These are phyloP conservation scores for Vickermania ingenoplastis DNA, from an alignment of 208 protist genomes.

Conservation along the genomic window DNA sequence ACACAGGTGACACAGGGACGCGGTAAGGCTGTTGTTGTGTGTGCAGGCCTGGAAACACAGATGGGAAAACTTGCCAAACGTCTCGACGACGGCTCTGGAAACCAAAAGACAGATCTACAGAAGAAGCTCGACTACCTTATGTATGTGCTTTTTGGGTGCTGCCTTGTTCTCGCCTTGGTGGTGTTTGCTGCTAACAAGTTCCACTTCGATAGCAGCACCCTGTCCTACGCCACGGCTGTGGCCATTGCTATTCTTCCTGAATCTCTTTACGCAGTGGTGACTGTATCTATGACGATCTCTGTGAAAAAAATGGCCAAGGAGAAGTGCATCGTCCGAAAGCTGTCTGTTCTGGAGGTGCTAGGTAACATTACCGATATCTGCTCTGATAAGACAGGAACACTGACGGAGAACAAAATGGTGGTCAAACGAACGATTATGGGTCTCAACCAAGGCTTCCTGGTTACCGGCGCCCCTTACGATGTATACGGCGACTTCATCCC, in stretches of 20 bases:
- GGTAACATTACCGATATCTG: conserved; percentile 89
- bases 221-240: conserved; percentile 73
- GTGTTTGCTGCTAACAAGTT: conserved; percentile 79
- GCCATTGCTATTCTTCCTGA: conserved; percentile 88
- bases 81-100: conserved; percentile 24
- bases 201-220: conserved; percentile 37
- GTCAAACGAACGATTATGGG: conserved; percentile 73
- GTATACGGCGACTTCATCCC: conserved; percentile 51
- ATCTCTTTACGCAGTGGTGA: conserved; percentile 73
- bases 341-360: conserved; percentile 81
- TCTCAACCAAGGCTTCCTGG: conserved; percentile 37
- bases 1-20: conserved; percentile 81
- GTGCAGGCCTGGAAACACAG: conserved; percentile 68
- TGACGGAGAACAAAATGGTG: conserved; percentile 92
- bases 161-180: conserved; percentile 57
- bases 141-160: conserved; percentile 80
- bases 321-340: conserved; percentile 78
- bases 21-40: conserved; percentile 68
- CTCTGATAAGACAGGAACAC: conserved; percentile 91
- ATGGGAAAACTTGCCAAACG: conserved; percentile 83
- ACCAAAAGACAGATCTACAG: conserved; percentile 69
- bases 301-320: conserved; percentile 79
- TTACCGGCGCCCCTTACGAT: conserved; percentile 71
- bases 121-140: conserved; percentile 82
- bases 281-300: conserved; percentile 78